Conservation (phyloP, 768 basidiomycete species). For the Holtermanniella nyarrowii region DNA sequence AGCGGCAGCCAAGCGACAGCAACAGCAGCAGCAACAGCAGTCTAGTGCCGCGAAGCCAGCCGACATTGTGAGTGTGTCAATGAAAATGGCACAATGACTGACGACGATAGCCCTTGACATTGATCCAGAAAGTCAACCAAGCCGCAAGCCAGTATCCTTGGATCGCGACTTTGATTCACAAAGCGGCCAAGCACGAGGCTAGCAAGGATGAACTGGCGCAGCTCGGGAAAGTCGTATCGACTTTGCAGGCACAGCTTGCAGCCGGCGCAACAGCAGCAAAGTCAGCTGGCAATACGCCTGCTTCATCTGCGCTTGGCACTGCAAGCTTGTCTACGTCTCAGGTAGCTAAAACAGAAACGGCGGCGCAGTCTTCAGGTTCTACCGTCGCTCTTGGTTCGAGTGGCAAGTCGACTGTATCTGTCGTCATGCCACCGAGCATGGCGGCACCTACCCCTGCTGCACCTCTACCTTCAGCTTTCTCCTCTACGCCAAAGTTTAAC, state of each 20-base stretch:
- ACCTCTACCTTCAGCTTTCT: background rate
- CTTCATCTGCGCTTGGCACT: too few species aligned
- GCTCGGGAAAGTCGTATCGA: constrained; percentile 20
- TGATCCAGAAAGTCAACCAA: constrained; percentile 30
- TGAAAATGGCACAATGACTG: background rate
- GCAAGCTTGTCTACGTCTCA: background rate
- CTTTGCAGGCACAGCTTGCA: constrained; percentile 6
- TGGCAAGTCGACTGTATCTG: background rate
- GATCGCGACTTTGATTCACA: constrained; percentile 32
- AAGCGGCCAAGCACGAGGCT: constrained; percentile 27
- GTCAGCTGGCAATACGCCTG: background rate
- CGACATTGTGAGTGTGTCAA: background rate
- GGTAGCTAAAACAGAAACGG: background rate
- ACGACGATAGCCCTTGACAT: constrained; percentile 6
- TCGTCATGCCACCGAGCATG: background rate
- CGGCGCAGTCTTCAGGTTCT: background rate
- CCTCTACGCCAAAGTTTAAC: background rate
- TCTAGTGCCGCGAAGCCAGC: background rate
- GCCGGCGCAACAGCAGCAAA: constrained; percentile 10
- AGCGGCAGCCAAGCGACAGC: constrained; percentile 8
- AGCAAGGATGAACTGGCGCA: constrained; percentile 28
- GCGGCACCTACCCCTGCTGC: background rate
- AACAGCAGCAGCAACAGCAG: constrained; percentile 1
- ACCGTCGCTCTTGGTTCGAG: background rate
- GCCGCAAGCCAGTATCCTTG: constrained; percentile 27